Base-by-base conservation (phyloP, 495 filamentous ascomycete genomes). In the Penicillium simplicissimum region DNA sequence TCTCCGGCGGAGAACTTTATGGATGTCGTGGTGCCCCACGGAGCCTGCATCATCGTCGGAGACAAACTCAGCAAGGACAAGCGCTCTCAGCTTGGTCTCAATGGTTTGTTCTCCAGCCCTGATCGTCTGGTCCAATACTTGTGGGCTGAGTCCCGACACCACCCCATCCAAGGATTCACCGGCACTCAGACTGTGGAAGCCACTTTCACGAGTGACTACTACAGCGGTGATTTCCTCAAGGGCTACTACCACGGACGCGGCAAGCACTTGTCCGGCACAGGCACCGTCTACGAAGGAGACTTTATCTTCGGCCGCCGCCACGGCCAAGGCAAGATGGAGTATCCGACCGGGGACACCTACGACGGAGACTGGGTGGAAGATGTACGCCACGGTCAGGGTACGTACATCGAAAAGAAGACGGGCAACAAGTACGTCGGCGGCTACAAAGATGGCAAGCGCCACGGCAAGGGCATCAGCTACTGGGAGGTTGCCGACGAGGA, bases 391-490 rank as follows among this genome's bases (percentile, higher is more conserved):
- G 87, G 87, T 19, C 76, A 84, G 47, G 87, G 87, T 48, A 82
- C 77, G 11, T 84, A 83, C 59, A 74, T 82, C 33, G 85, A 88
- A 58, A 81, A 76, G 54, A 75, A 77, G 52, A 87, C 85, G 0
- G 85, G 85, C 37, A 88, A 89, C 66, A 82, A 82, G 49, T 90
- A 87, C 62, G 81, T 81, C 4, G 87, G 87, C 14, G 85, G 83
- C 21, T 90, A 84, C 76, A 84, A 84, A 68, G 76, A 84, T 52
- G 84, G 85, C 56, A 86, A 85, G 67, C 76, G 82, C 31, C 81
- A 85, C 60, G 87, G 87, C 34, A 82, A 84, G 62, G 86, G 86
- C n/a, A 81, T 83, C 52, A 87, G 83, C 71, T 79, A 82, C 63
- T 88, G 83, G 76, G 80, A 85, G 60, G 81, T 85, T 13, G 86